Evolutionary conservation across 148 eudicot species (phyloP), one percentile per base, ranked within the genome.

Genomic region (Fagopyrum esculentum): DNA sequence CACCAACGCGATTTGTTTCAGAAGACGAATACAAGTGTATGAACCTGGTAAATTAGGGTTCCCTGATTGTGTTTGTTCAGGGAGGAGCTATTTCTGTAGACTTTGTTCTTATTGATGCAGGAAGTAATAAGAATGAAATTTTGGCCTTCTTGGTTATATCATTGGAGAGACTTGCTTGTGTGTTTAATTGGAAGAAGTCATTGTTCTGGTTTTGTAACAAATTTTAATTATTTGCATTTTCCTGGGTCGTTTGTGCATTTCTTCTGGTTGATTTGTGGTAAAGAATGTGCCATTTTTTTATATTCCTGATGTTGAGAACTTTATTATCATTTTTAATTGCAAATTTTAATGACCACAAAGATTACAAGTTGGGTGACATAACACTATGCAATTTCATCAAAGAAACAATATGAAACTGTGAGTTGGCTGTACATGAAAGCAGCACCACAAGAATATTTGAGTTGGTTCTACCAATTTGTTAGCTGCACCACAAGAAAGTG

Each of bases 41-140:
- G 44, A 30, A 59, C 66, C 26, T 59, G 66, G 66, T 44, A 40
- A 13, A 35, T 66, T 66, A 5, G 16, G 71, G 71, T 66, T 66
- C 71, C 71, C 9, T 66, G 71, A 66, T 5, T 66, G 40, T 66
- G 16, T 35, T 35, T 43, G 46, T 66, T 66, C 46, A 66, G 71
- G 46, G 46, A 12, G 47, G 17, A 40, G 71, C 46, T 66, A 16
- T 63, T 29, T 29, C 68, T 61, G 40, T 61, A 61, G 43, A 61
- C 68, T 61, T 61, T 35, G 71, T 66, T 66, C 71, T 57, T 43
- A 43, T 66, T 66, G 71, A 66, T 30, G 71, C 71, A 66, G 71
- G 71, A 66, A 66, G 71, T 43, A 66, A 66, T 66, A 66, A 66
- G 71, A 66, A 66, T 35, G 46, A 66, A 66, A 66, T 66, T 66